These are phyloP conservation scores for Penicillium coffeae DNA, from an alignment of 495 filamentous ascomycete species.

Conservation along the genomic window DNA sequence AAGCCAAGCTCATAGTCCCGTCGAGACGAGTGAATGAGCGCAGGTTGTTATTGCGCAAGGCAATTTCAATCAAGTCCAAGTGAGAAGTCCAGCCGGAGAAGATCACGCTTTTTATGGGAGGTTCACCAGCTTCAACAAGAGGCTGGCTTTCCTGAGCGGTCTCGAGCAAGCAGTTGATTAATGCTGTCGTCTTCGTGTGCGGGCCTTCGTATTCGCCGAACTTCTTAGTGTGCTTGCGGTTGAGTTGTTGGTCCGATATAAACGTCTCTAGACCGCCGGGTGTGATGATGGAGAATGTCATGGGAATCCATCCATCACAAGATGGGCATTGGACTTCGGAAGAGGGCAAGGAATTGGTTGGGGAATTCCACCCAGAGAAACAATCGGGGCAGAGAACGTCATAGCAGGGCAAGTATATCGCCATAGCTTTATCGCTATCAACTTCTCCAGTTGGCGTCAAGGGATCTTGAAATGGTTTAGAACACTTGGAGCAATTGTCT, in stretches of 20 bases:
- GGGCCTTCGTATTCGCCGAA: constrained; percentile 74
- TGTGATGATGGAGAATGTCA: constrained; percentile 62
- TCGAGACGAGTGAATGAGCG: constrained; percentile 72
- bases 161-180: constrained; percentile 62
- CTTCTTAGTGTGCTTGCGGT: constrained; percentile 53
- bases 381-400: constrained; percentile 77
- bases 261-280: constrained; percentile 56
- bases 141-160: constrained; percentile 56
- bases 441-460: constrained; percentile 43
- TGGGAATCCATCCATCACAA: constrained; percentile 58
- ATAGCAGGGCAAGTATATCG: constrained; percentile 74
- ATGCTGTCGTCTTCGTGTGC: constrained; percentile 82
- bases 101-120: constrained; percentile 82
- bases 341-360: constrained; percentile 15
- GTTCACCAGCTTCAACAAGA: constrained; percentile 44
- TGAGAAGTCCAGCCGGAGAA: constrained; percentile 94
- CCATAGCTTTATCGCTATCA: constrained; percentile 63
- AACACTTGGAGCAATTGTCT: constrained; percentile 67
- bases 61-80: constrained; percentile 87
- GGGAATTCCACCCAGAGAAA: constrained; percentile 41
- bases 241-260: constrained; percentile 36
- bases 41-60: constrained; percentile 64
- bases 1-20: constrained; percentile 72
- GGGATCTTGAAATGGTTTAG: constrained; percentile 51
- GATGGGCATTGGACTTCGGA: constrained; percentile 53